These are phyloP conservation scores for Pseudoturritis turrita DNA, from an alignment of 345 rosid species.

Conservation along the genomic window DNA sequence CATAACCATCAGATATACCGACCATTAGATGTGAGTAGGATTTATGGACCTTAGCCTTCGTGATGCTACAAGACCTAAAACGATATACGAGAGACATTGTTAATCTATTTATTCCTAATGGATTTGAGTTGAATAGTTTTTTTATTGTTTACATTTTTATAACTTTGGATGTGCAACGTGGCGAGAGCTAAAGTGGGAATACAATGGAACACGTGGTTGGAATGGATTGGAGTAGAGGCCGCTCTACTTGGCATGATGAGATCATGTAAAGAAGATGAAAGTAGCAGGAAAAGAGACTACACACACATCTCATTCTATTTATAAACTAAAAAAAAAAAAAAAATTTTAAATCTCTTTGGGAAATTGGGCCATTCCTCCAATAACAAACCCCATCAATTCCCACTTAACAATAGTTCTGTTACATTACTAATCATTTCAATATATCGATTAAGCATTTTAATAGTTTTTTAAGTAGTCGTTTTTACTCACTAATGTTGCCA, in stretches of 20 bases:
- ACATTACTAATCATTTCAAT: constrained; percentile 16
- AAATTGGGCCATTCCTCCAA: constrained; percentile 77
- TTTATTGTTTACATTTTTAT: background rate
- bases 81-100: no score
- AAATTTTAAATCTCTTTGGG: constrained; percentile 72
- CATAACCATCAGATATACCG: no score
- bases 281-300: constrained; percentile 18
- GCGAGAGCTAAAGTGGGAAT: background rate
- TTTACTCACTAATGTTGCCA: constrained; percentile 11
- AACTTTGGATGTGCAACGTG: background rate
- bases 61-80: no score
- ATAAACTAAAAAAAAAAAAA: constrained; percentile 14
- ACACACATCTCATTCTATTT: constrained; percentile 12
- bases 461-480: background rate
- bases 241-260: constrained; percentile 54
- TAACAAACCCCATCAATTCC: constrained; percentile 32
- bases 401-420: constrained; percentile 15
- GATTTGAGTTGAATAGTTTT: background rate
- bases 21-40: no score
- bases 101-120: no score
- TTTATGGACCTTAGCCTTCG: no score
- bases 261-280: constrained; percentile 39
- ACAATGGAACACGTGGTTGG: constrained; percentile 20
- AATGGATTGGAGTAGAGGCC: constrained; percentile 37
- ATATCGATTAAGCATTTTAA: constrained; percentile 4